Evolutionary conservation across 139 green algal genomes (phyloP).

Genomic region (Chlorella sp.): DNA sequence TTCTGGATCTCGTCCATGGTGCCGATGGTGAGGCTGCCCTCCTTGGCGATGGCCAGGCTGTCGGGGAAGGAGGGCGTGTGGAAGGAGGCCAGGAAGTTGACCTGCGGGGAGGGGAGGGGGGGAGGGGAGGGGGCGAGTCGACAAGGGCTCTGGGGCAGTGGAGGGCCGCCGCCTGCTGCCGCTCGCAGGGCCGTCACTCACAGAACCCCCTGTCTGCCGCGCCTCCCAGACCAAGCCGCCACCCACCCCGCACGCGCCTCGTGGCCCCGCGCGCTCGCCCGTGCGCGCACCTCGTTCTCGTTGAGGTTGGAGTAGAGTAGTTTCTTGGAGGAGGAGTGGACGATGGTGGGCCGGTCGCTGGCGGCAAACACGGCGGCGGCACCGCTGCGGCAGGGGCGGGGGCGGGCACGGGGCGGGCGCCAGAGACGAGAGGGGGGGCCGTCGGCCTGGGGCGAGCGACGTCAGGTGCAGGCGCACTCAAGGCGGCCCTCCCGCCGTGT

Average conservation of each 20-base stretch:
- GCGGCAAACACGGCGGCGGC: slow-evolving; percentile 88
- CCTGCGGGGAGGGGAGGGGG: slow-evolving; percentile 43
- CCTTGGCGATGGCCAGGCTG: slow-evolving; percentile 82
- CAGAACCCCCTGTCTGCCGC: background rate
- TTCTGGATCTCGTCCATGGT: slow-evolving; percentile 82
- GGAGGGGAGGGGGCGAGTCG: too few species aligned
- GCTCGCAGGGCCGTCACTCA: background rate
- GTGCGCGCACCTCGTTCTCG: slow-evolving; percentile 74
- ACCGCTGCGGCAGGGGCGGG: slow-evolving; percentile 33
- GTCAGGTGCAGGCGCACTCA: background rate
- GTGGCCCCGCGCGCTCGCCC: too few species aligned
- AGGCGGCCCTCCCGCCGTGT: background rate
- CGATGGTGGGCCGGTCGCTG: slow-evolving; percentile 93
- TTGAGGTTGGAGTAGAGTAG: slow-evolving; percentile 98
- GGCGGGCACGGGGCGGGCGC: background rate
- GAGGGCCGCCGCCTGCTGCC: too few species aligned
- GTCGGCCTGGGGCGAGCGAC: background rate
- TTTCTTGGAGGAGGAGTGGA: slow-evolving; percentile 90
- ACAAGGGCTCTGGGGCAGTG: too few species aligned
- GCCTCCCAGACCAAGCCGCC: too few species aligned
- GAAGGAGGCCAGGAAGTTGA: slow-evolving; percentile 82
- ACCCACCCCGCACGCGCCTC: too few species aligned
- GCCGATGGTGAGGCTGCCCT: slow-evolving; percentile 80
- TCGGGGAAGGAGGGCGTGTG: slow-evolving; percentile 76
- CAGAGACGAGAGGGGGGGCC: background rate